Evolutionary conservation across 2,329 filamentous ascomycete species (phyloP).

Genomic region (Sarocladium brachiariae): DNA sequence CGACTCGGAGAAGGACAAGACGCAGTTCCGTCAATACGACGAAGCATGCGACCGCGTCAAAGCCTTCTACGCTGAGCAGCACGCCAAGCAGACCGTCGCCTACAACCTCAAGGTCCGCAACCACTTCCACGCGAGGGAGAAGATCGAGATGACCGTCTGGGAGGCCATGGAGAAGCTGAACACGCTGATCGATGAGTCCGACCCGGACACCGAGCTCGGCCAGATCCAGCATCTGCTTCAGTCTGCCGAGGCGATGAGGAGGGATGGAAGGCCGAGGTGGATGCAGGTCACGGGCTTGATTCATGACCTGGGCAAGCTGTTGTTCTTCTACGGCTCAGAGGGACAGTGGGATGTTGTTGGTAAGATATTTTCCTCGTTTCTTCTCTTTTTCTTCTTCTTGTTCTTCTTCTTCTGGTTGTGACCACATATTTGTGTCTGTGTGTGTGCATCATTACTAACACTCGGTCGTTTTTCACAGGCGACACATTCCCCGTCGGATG

Average conservation of each 20-base stretch:
- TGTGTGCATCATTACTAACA: too few relatives aligned
- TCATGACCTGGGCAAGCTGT: constrained; percentile 73
- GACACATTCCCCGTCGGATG: constrained; percentile 78
- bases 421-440: too few relatives aligned
- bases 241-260: constrained; percentile 80
- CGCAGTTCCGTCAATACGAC: constrained; percentile 75
- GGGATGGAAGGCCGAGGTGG: constrained; percentile 76
- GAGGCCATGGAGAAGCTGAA: constrained; percentile 89
- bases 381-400: not conserved
- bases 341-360: constrained; percentile 87
- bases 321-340: constrained; percentile 66
- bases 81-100: constrained; percentile 66
- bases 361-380: not conserved
- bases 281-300: constrained; percentile 74
- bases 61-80: constrained; percentile 73
- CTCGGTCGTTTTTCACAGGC: too few relatives aligned
- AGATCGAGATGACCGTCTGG: constrained; percentile 78
- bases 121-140: constrained; percentile 45
- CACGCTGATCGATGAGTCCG: constrained; percentile 82
- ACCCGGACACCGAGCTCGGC: constrained; percentile 79
- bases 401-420: not conserved
- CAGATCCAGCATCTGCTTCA: constrained; percentile 90
- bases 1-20: constrained; percentile 71
- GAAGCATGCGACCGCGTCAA: constrained; percentile 78
- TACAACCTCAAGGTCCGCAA: constrained; percentile 78